Evolutionary conservation across 441 rosid genomes (phyloP), one percentile per base, ranked within the genome.

Genomic region (Populus hybrid): DNA sequence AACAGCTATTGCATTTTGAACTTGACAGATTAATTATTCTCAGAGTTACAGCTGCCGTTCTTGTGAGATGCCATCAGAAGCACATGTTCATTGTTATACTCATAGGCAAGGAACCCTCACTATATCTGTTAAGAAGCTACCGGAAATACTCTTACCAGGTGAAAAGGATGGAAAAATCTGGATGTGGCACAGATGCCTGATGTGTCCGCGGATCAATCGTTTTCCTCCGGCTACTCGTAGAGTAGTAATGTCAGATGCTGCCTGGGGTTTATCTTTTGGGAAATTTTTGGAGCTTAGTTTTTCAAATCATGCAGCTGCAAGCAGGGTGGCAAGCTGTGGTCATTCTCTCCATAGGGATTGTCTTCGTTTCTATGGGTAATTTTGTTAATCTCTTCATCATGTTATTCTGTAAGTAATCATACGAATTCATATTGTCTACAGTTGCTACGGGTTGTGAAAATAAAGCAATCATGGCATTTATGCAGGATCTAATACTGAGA

Each of bases 121-220:
- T 0, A 97, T 97, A 86, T 93, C 99, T 78, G 99, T 97, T 72
- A 93, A 89, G 89, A 93, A 92, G 87, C 89, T 95, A 16, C 85
- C 90, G 1, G 97, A 93, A 69, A 75, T 88, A 73, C 86, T 89
- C 74, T 80, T 97, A 81, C 94, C 93, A 14, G 99, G 99, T 79
- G 98, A 95, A 85, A 91, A 81, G 85, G 99, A 91, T 68, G 99
- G 99, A 69, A 97, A 90, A 84, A 92, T 97, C 84, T 97, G 99
- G 99, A 95, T 97, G 99, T 97, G 99, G 99, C 99, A 97, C 81
- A 84, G 99, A 85, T 97, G 99, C 88, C 84, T 97, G 76, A 89
- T 84, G 73, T 97, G 99, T 80, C 97, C 97, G 38, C 88, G 96
- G 77, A 83, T 73, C 72, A 84, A 86, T 32, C 92, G 97, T 79